Percentiles rank a stretch among this genome's conserved stretches.
Conservation (phyloP, 2,329 filamentous ascomycete species). For the Fusarium sp. region DNA sequence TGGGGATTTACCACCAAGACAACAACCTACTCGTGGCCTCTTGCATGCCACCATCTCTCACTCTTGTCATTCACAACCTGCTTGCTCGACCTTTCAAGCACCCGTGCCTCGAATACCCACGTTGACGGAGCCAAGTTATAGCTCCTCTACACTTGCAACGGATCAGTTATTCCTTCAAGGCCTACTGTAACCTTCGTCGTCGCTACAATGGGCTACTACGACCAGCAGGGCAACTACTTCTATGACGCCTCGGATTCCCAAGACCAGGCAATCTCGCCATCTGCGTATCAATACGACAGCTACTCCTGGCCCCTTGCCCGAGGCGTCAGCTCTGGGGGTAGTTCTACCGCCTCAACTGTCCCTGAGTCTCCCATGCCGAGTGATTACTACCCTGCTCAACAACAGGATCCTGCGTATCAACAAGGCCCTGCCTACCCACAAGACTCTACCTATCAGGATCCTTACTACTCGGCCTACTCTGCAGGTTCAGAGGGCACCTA, state of each 20-base stretch:
- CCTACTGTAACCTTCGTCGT: background rate
- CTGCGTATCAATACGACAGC: slow-evolving; percentile 31
- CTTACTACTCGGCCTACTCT: slow-evolving; percentile 13
- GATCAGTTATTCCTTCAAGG: background rate
- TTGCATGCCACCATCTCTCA: slow-evolving; percentile 19
- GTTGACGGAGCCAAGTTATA: slow-evolving; percentile 9
- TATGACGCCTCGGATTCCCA: slow-evolving; percentile 33
- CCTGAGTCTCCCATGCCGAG: slow-evolving; percentile 44
- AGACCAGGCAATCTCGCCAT: slow-evolving; percentile 34
- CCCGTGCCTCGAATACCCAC: slow-evolving; percentile 7
- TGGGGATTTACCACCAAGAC: slow-evolving; percentile 33
- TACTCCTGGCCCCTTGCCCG: slow-evolving; percentile 45
- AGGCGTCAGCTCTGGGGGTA: slow-evolving; percentile 47
- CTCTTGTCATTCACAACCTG: slow-evolving; percentile 5
- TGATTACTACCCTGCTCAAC: slow-evolving; percentile 24
- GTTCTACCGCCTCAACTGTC: slow-evolving; percentile 42
- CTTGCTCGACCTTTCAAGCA: slow-evolving; percentile 30
- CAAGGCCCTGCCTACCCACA: slow-evolving; percentile 14
- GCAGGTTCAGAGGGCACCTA: slow-evolving; percentile 1
- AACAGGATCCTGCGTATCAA: slow-evolving; percentile 21
- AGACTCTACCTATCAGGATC: slow-evolving; percentile 16
- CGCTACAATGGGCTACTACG: slow-evolving; percentile 31
- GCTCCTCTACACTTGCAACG: background rate
- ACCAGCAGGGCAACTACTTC: slow-evolving; percentile 23
- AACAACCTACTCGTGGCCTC: slow-evolving; percentile 28